Evolutionary conservation across 495 filamentous ascomycete genomes (phyloP).

Genomic region (Penicillium riverlandense): DNA sequence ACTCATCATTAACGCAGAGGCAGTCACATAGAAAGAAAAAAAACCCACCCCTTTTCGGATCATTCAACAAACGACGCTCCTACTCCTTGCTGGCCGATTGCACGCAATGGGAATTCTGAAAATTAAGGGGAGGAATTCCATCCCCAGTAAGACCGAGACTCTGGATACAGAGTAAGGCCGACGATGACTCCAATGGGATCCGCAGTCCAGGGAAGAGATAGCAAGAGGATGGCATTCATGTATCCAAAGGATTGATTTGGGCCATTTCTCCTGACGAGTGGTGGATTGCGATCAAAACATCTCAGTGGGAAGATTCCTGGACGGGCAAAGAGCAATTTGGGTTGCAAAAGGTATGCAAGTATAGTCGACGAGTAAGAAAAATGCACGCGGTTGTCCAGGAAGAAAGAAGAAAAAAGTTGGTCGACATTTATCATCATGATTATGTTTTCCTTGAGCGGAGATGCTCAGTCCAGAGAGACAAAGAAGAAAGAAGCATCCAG

Average conservation of each 20-base stretch:
- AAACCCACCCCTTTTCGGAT: slow-evolving; percentile 28
- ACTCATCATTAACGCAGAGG: slow-evolving; percentile 9
- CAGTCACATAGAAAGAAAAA: slow-evolving; percentile 17
- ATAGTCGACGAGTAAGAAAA: slow-evolving; percentile 3
- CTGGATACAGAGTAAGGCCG: too few species aligned
- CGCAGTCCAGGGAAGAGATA: slow-evolving; percentile 5
- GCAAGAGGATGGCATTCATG: slow-evolving; percentile 3
- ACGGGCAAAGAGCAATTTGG: slow-evolving; percentile 1
- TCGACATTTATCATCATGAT: slow-evolving; percentile 4
- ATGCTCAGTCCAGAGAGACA: background rate
- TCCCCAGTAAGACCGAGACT: slow-evolving; percentile 3
- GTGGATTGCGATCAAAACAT: slow-evolving; percentile 6
- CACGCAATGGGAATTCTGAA: slow-evolving; percentile 15
- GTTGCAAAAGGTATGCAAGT: slow-evolving; percentile 3
- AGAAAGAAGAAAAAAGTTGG: slow-evolving; percentile 5
- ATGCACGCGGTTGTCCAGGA: slow-evolving; percentile 7
- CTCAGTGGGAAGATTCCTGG: slow-evolving; percentile 5
- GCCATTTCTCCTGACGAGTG: slow-evolving; percentile 3
- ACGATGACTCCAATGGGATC: too few species aligned
- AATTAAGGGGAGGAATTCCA: too few species aligned
- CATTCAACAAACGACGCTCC: slow-evolving; percentile 19
- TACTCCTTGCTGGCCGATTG: slow-evolving; percentile 22
- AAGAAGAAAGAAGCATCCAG: slow-evolving; percentile 8
- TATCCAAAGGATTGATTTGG: slow-evolving; percentile 9
- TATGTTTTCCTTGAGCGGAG: too few species aligned